Evolutionary conservation across 1,284 basidiomycete genomes (phyloP), one percentile per base, ranked within the genome.

Genomic region (Vanrija sp.): DNA sequence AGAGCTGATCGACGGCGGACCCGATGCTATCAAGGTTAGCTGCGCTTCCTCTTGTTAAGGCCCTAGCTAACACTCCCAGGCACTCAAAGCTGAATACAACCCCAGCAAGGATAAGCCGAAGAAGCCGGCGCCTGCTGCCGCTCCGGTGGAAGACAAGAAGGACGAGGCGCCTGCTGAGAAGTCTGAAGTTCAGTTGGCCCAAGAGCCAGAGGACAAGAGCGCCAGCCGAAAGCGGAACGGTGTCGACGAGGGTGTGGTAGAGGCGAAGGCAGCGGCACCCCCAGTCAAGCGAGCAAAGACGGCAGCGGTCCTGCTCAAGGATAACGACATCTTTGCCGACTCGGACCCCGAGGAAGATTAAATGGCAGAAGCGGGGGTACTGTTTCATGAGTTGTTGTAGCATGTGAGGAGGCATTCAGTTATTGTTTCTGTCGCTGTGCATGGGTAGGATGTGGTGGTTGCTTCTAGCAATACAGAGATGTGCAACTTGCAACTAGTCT

Each of bases 1-100:
- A 15, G 71, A 73, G 43, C 57, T 69, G 15, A 58, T 69, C 38
- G 52, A 57, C 16, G 64, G 57, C 15, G 63, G 62, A 9, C 34
- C 18, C 2, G 58, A 53, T 4, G 63, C 38, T 0, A 54, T 68
- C 57, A 60, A 68, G 59, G 68, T 65, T 39, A 5, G 51, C 34
- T 42, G 8, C 14, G 3, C 7, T 16, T 2, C 5, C 8, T 0
- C 8, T 0, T 10, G 21, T 25, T 0, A 8, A 5, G 18, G 3
- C 5, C 14, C 3, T 28, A 19, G 19, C 54, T 58, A 18, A 58
- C 43, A 8, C 16, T 1, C 9, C 10, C 44, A 65, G 64, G 54
- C 26, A 0, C 42, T 65, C 18, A 63, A 63, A 44, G 61, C 52
- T 3, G 25, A 63, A 26, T 61, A 61, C 42, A 54, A 58, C 21